Conservation (phyloP, 2,329 filamentous ascomycete species). For the Fusarium bulbicola region DNA sequence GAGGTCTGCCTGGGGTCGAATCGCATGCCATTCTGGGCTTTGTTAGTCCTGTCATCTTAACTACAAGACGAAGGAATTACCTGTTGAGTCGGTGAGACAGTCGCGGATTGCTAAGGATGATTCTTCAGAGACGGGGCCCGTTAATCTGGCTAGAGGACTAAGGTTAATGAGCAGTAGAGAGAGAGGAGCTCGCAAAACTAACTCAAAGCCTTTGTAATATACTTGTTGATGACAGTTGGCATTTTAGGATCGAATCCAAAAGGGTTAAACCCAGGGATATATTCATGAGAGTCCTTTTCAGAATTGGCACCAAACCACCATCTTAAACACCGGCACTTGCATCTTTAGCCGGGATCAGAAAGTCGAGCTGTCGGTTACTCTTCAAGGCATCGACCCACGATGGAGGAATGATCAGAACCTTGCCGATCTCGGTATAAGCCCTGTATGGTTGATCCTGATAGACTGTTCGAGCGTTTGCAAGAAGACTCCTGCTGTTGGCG, state of each 20-base stretch:
- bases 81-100: background rate
- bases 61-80: no score
- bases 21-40: background rate
- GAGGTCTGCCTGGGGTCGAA: background rate
- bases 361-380: background rate
- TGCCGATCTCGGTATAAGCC: background rate
- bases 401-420: background rate
- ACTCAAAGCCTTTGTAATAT: background rate
- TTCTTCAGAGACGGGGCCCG: background rate
- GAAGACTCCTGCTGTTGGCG: background rate
- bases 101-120: background rate
- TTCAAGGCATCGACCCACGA: background rate
- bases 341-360: background rate
- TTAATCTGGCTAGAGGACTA: background rate
- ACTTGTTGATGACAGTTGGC: background rate
- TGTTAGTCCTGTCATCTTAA: no score
- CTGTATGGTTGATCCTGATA: background rate
- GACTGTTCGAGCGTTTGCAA: background rate
- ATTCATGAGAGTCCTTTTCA: background rate
- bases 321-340: fast-evolving
- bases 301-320: fast-evolving
- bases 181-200: background rate
- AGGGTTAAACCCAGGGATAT: background rate
- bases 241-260: background rate
- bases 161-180: background rate